phyloP scores from a whole-genome alignment of 148 eudicot genomes.

The Cornus controversa region DNA sequence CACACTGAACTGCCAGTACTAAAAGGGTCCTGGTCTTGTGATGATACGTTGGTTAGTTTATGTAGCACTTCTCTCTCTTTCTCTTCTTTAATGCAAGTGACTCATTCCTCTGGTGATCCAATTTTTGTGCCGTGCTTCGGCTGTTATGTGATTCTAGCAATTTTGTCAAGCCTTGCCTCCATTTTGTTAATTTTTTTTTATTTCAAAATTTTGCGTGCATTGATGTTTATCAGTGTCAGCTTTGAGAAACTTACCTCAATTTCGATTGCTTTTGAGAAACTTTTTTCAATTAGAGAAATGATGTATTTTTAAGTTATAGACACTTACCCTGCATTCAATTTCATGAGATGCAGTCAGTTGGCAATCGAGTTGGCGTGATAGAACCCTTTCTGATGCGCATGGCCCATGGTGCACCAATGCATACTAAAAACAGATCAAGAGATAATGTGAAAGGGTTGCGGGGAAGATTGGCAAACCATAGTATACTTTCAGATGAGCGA shows the following conservation, averaged over 20 bases:
- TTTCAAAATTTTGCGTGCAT: not conserved
- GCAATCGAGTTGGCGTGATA: conserved; percentile 90
- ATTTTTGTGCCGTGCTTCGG: too few species aligned
- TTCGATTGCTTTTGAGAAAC: not conserved
- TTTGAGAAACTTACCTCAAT: not conserved
- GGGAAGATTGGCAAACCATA: conserved; percentile 38
- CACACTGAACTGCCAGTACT: not conserved
- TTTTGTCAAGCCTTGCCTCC: not conserved
- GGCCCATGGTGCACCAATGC: conserved; percentile 91
- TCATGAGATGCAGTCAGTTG: conserved; percentile 71
- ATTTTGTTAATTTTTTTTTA: not conserved
- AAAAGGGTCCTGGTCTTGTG: not conserved
- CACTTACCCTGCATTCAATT: conserved; percentile 1
- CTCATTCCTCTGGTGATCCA: too few species aligned
- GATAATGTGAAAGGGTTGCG: conserved; percentile 45
- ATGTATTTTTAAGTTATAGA: not conserved
- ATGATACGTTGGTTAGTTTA: not conserved
- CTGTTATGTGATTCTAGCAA: too few species aligned
- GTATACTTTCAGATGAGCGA: conserved; percentile 73
- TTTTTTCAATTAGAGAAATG: too few species aligned
- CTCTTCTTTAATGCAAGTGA: too few species aligned
- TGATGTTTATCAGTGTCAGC: not conserved
- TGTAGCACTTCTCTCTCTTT: not conserved
- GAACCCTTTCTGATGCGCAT: conserved; percentile 97
- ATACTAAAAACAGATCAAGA: conserved; percentile 50